Percentiles rank a stretch among this genome's conserved stretches.
Conservation (phyloP, 495 filamentous ascomycete species). For the Tuber aestivum region DNA sequence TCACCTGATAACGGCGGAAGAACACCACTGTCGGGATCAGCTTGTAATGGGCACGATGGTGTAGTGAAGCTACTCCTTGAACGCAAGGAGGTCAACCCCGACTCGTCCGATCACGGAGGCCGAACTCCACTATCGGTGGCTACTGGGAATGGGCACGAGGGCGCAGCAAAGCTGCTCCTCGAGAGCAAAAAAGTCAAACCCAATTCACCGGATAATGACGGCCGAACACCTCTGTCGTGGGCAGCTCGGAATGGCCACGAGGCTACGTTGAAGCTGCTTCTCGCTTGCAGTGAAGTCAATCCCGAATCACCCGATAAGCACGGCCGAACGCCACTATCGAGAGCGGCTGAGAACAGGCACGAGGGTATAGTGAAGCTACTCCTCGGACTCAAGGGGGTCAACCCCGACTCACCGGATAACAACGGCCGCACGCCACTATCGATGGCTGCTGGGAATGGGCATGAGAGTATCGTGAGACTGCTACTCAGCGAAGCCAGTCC, state of each 20-base stretch:
- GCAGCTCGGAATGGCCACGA: neutral
- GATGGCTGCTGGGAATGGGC: neutral
- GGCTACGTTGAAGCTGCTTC: neutral
- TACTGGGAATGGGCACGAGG: neutral
- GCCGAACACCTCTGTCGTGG: neutral
- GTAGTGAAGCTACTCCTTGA: neutral
- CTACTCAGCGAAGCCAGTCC: neutral
- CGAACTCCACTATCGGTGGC: neutral
- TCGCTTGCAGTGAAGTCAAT: neutral
- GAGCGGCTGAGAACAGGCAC: conserved; percentile 26
- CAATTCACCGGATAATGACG: neutral
- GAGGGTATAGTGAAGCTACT: conserved; percentile 10
- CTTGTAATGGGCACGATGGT: neutral
- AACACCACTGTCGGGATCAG: neutral
- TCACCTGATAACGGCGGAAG: neutral
- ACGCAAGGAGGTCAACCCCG: neutral
- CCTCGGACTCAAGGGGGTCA: neutral
- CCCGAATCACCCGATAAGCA: conserved; percentile 18
- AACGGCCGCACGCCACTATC: neutral
- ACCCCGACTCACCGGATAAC: neutral
- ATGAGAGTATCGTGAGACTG: neutral
- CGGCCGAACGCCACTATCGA: conserved; percentile 18
- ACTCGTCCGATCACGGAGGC: neutral
- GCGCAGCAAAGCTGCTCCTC: neutral
- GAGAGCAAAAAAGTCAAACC: neutral